Base-by-base conservation (phyloP, 129 eudicot species). In the Flaveria ramosissima region DNA sequence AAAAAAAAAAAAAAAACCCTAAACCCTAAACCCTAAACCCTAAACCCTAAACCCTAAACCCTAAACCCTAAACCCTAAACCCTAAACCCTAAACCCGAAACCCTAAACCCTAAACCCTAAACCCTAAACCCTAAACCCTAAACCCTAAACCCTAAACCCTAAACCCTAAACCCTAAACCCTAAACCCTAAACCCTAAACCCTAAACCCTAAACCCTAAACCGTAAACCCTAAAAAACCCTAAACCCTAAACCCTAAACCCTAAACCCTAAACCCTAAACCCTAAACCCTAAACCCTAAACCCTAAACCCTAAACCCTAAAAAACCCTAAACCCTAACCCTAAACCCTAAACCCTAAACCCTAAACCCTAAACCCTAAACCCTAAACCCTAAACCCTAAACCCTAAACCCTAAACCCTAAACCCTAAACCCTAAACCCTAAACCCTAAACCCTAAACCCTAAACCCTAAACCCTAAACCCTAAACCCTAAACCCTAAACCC, bases 391-490 rank as follows among this genome's bases (percentile, higher is more conserved):
- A 66, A 66, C 48, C 50, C 50, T 39, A 32, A 66, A 66, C 48
- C 71, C 71, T 39, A 32, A 66, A 36, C 50, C 71, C 51, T 16
- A 36, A 66, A 24, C 50, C 71, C 2, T 15, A 66, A 66, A 50
- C 71, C 71, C 5, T 27, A 3, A 36, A 65, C 9, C 71, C 71
- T 19, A 14, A 39, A 36, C 50, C 71, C 7, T 1, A 66, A 66
- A 2, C 71, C 50, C 7, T 1, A 66, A 66, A 1, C n/a, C 48
- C 71, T 8, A n/a, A 66, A 68, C 72, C 72, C 72, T 42, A 42
- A 67, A 67, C 72, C 72, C 71, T 66, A 67, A 67, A 67, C 72
- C 72, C 72, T 17, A 17, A 67, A 67, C 15, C 52, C 72, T 20
- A 8, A 67, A 67, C 15, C 72, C 72, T 19, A 17, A 63, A 63